Evolutionary conservation across 108 stramenopile species (phyloP).

Genomic region (Fistulifera solaris): DNA sequence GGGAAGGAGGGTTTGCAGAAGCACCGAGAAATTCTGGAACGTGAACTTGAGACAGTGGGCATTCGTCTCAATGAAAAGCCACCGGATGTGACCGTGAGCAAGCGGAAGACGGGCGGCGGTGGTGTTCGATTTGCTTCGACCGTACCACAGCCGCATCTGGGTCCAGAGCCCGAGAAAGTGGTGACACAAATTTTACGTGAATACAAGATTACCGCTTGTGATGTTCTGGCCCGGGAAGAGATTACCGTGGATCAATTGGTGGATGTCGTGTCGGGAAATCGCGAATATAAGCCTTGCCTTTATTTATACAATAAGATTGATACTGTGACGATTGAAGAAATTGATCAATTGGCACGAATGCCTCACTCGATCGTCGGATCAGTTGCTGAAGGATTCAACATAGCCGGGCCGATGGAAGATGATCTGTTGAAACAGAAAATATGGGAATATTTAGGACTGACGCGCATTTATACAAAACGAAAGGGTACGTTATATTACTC

Average conservation of each 20-base stretch:
- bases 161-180: constrained; percentile 86
- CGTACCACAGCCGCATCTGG: constrained; percentile 85
- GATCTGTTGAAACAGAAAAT: constrained; percentile 76
- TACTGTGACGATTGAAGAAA: constrained; percentile 94
- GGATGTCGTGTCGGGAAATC: constrained; percentile 95
- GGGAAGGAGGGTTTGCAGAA: constrained; percentile 94
- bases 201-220: constrained; percentile 92
- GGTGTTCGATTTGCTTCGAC: constrained; percentile 91
- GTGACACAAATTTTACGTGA: constrained; percentile 88
- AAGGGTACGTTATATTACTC: constrained; percentile 61
- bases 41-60: constrained; percentile 96
- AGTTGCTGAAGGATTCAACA: constrained; percentile 79
- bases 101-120: constrained; percentile 77
- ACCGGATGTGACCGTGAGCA: constrained; percentile 84
- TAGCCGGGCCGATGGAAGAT: constrained; percentile 64
- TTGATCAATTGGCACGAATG: constrained; percentile 92
- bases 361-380: constrained; percentile 92
- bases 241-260: constrained; percentile 94
- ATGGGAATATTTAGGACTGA: constrained; percentile 96
- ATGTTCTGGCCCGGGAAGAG: constrained; percentile 92
- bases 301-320: constrained; percentile 99
- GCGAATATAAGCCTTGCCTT: constrained; percentile 91
- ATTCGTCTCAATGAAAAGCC: constrained; percentile 90
- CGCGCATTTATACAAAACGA: constrained; percentile 95
- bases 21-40: constrained; percentile 93